Percentiles rank a stretch among this genome's conserved stretches.
phyloP scores from a whole-genome alignment of 2,329 filamentous ascomycete genomes.

The Colletotrichum horii region DNA sequence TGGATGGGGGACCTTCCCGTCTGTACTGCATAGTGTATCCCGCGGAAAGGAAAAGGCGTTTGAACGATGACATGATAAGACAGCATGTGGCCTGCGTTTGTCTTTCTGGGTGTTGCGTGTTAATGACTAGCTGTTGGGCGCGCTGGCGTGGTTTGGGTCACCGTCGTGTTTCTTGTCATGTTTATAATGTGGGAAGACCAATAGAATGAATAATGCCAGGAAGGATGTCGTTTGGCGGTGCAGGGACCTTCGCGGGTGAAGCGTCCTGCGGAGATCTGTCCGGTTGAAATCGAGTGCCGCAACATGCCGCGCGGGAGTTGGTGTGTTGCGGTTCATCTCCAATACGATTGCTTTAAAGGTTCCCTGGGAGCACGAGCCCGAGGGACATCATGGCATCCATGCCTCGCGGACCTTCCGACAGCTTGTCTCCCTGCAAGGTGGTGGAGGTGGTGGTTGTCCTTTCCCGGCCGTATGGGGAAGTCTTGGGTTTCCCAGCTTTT shows the following conservation, averaged over 20 bases:
- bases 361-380: neutral
- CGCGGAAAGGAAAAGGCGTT: neutral
- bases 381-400: neutral
- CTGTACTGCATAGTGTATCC: neutral
- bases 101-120: conserved; percentile 1
- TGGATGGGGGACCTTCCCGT: conserved; percentile 8
- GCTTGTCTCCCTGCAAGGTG: neutral
- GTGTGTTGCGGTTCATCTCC: neutral
- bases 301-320: neutral
- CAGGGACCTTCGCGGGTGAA: neutral
- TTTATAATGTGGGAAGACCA: neutral
- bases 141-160: neutral
- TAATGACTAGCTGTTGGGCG: conserved; percentile 11
- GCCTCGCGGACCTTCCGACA: neutral
- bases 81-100: neutral
- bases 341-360: neutral
- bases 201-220: neutral
- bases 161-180: conserved; percentile 2
- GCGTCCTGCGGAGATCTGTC: neutral
- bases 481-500: neutral
- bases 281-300: neutral
- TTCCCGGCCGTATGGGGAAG: neutral
- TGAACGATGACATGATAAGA: conserved; percentile 14
- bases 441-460: neutral
- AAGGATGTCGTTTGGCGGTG: neutral